Conservation (phyloP, 768 basidiomycete species). For the Termitomyces titanicus region DNA sequence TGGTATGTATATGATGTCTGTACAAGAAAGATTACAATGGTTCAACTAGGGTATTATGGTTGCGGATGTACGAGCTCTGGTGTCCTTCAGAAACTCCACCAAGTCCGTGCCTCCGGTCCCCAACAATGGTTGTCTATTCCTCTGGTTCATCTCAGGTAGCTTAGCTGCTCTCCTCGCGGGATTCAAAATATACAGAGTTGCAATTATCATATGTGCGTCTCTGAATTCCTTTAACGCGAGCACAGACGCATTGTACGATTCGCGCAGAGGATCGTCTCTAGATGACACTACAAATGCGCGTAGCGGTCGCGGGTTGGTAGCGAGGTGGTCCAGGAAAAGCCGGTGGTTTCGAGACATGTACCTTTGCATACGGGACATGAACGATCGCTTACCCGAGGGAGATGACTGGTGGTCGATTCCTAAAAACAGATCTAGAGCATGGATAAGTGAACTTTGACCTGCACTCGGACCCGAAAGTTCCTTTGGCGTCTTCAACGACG, state of each 20-base stretch:
- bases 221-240: conserved; percentile 66
- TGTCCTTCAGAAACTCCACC: conserved; percentile 70
- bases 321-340: conserved; percentile 68
- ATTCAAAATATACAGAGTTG: conserved; percentile 69
- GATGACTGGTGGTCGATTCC: conserved; percentile 52
- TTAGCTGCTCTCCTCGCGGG: conserved; percentile 46
- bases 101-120: conserved; percentile 82
- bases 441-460: conserved; percentile 77
- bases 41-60: conserved; percentile 24
- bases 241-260: conserved; percentile 66
- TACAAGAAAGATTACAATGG: background rate
- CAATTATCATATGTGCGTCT: conserved; percentile 76
- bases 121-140: conserved; percentile 31
- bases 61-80: conserved; percentile 61
- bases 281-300: conserved; percentile 45
- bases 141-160: conserved; percentile 19
- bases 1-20: too few relatives aligned
- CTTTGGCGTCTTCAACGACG: conserved; percentile 36
- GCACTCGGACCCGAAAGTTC: conserved; percentile 78
- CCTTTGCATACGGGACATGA: conserved; percentile 69
- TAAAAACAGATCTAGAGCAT: conserved; percentile 69
- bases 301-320: conserved; percentile 54
- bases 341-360: conserved; percentile 87
- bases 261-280: conserved; percentile 28
- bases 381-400: conserved; percentile 28